Evolutionary conservation across 2,329 filamentous ascomycete species (phyloP), one percentile per base, ranked within the genome.

Genomic region (Xylariomycetidae sp.): DNA sequence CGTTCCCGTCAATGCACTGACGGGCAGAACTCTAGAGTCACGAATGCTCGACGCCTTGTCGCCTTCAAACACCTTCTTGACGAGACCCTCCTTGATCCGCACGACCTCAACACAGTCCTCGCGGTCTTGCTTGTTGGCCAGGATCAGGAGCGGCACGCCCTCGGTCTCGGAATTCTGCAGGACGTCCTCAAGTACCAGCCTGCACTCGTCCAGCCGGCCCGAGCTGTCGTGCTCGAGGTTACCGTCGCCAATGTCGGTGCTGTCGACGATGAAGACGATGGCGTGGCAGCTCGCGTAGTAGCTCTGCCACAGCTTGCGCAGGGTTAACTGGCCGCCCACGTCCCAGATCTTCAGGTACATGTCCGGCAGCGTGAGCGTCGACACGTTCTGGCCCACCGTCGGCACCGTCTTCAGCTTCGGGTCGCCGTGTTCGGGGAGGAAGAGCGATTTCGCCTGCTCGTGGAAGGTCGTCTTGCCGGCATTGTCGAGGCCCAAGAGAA

Each of bases 311-410:
- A 96, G 76, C 43, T 83, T 82, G 42, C 92, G 82, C 55, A 98
- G 74, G 18, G 77, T 83, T 54, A 92, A 79, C 62, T 98, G 92
- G 6, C 92, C 92, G 44, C 92, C 92, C 1, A 98, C 87, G 57
- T 98, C 92, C 92, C 92, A 96, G 51, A 98, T 84, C 69, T 95
- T 95, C 55, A 98, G 72, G 68, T 96, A 95, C 78, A 95, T 90
- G 60, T 95, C 87, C 12, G 87, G 83, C 16, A 96, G 73, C 15
- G 84, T 79, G 56, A 98, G 85, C 29, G 89, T 92, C 42, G 86
- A 85, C 44, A 96, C 89, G 63, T 96, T 96, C 60, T 96, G 92
- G 46, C 92, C 92, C 50, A 96, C 90, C 14, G 92, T 98, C 18
- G 92, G 92, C 6, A 96, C 90, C 27, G 90, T 95, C 58, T 92